Conservation (phyloP, 345 rosid genomes). For the Syzygium grande region DNA sequence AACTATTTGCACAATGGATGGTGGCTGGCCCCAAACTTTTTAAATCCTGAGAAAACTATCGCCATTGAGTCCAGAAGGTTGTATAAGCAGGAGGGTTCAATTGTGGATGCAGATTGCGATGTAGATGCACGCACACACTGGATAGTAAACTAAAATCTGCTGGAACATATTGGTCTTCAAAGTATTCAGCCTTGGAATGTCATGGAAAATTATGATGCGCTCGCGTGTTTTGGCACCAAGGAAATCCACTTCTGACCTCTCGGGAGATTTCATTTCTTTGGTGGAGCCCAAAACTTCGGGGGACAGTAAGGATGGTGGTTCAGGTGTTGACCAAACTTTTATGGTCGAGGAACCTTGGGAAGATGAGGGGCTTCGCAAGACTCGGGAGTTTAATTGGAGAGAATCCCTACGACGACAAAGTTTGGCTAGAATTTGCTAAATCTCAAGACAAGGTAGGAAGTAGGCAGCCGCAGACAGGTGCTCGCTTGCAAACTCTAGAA, state of each 20-base stretch:
- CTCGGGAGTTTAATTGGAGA: slow-evolving; percentile 74
- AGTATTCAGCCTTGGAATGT: slow-evolving; percentile 60
- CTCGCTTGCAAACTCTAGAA: slow-evolving; percentile 81
- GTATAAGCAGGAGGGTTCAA: slow-evolving; percentile 22
- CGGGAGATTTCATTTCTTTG: slow-evolving; percentile 58
- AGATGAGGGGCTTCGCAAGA: slow-evolving; percentile 71
- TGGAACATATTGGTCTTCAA: slow-evolving; percentile 83
- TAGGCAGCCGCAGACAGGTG: slow-evolving; percentile 73
- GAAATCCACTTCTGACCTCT: slow-evolving; percentile 14
- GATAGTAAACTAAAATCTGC: slow-evolving; percentile 54
- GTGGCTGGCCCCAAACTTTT: slow-evolving; percentile 62
- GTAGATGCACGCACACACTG: slow-evolving; percentile 28
- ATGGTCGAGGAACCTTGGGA: slow-evolving; percentile 85
- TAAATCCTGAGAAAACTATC: slow-evolving; percentile 24
- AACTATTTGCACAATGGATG: slow-evolving; percentile 57
- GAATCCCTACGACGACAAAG: slow-evolving; percentile 63
- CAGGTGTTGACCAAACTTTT: slow-evolving; percentile 8
- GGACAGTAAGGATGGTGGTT: slow-evolving; percentile 21
- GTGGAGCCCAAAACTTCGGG: slow-evolving; percentile 18
- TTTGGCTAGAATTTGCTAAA: slow-evolving; percentile 80
- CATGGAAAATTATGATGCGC: slow-evolving; percentile 49
- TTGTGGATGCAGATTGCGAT: slow-evolving; percentile 59
- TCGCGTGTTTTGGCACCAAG: slow-evolving; percentile 38
- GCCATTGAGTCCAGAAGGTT: slow-evolving; percentile 23
- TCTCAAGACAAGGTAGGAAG: slow-evolving; percentile 80